phyloP scores from a whole-genome alignment of 441 rosid species.

The Pelargonium australe region DNA sequence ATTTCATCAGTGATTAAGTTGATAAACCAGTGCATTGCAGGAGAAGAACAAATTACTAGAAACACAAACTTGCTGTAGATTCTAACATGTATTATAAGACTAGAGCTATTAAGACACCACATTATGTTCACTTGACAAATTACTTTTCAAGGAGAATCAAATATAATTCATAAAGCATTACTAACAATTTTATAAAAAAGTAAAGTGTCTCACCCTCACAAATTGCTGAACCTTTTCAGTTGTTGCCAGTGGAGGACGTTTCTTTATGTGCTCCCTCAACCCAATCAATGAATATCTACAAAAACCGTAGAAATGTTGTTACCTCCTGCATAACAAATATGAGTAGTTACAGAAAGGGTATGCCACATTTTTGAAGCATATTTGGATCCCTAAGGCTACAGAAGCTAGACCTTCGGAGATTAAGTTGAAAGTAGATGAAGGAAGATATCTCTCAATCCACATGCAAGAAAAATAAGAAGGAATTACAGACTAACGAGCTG shows the following conservation, averaged over 20 bases:
- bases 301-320: conserved; percentile 10
- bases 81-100: not conserved
- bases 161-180: not conserved
- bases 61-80: not conserved
- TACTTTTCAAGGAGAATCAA: conserved; percentile 4
- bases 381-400: not conserved
- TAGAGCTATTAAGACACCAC: conserved; percentile 1
- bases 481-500: conserved; percentile 14
- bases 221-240: conserved; percentile 89
- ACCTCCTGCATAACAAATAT: not conserved
- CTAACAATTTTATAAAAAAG: conserved; percentile 13
- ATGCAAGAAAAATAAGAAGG: conserved; percentile 16
- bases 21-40: not conserved
- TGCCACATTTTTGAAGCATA: not conserved
- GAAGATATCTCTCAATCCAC: conserved; percentile 4
- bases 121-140: conserved; percentile 6
- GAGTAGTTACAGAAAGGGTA: not conserved
- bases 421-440: not conserved
- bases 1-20: too few species aligned
- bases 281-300: conserved; percentile 66
- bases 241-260: conserved; percentile 92
- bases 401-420: not conserved
- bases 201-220: conserved; percentile 63
- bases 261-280: conserved; percentile 93
- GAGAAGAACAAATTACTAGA: not conserved